Base-by-base conservation (phyloP, 2,329 filamentous ascomycete genomes). In the Alternaria panax region DNA sequence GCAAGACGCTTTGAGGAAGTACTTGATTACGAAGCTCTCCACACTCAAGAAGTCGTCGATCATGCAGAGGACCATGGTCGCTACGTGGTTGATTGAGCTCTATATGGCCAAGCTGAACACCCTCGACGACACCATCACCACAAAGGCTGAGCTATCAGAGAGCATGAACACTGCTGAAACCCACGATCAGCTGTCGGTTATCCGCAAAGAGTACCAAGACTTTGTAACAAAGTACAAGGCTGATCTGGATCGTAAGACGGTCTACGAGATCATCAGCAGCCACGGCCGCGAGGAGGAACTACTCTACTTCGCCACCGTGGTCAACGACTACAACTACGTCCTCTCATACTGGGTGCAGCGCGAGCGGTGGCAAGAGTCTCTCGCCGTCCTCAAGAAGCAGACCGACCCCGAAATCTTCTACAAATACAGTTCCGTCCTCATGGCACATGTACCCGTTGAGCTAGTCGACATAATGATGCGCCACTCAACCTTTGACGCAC, bases 51-150 rank as follows among this genome's bases (percentile, higher is more conserved):
- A 93, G 77, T 86, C 89, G 1, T 88, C 89, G 1, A 83, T 89
- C 28, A 99, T 99, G 93, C 95, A 99, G 79, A 85, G 94, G 59
- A 90, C 92, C 65, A 97, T 99, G 92, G 89, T 98, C 66, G 92
- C 94, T 2, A 93, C 90, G 66, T 99, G 95, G 95, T 85, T 99
- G 42, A 85, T 97, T 9, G 95, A 99, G 78, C 86, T 98, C 2
- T 99, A 94, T 78, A 99, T 99, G 93, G 92, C 93, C 5, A 97
- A 97, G 79, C 85, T 99, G 41, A 97, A 99, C 75, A 90, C 91
- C 3, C 84, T 99, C 4, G 95, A 99, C 73, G 95, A 99, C 78
- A 93, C 91, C 3, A 94, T 98, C 64, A 90, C 93, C 38, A 96
- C 93, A 0, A 91, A 92, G 70, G 92, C 92, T 0, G 93, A 97